Evolutionary conservation across 2,329 filamentous ascomycete genomes (phyloP).

Genomic region (Fusarium verticillioides): DNA sequence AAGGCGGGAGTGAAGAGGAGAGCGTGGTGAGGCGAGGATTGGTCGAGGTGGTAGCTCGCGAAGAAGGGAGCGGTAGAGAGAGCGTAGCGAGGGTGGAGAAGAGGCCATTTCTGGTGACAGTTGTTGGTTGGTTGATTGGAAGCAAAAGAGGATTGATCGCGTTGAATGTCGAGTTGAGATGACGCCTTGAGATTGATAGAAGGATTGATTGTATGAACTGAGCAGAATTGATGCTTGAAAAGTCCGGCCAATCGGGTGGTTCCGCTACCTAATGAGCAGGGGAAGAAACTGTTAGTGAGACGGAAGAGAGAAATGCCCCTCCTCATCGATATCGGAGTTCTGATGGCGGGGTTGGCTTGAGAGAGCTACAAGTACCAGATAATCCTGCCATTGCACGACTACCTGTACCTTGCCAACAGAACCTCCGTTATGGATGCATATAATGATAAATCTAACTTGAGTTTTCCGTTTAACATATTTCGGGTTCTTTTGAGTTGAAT

Average conservation of each 20-base stretch:
- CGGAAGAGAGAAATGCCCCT: constrained; percentile 30
- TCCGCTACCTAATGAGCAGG: constrained; percentile 6
- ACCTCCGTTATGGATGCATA: neutral
- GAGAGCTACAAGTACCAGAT: neutral
- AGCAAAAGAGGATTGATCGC: neutral
- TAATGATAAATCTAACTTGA: neutral
- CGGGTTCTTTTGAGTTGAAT: no score
- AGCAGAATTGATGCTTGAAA: constrained; percentile 27
- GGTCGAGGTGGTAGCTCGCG: constrained; percentile 85
- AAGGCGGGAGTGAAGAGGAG: constrained; percentile 56
- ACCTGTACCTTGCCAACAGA: neutral
- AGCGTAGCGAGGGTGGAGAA: constrained; percentile 67
- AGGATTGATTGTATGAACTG: neutral
- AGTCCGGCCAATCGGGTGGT: constrained; percentile 27
- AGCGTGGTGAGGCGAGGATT: constrained; percentile 65
- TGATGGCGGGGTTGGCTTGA: constrained; percentile 29
- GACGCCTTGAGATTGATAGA: constrained; percentile 12
- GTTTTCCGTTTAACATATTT: neutral
- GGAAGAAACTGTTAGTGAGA: constrained; percentile 27
- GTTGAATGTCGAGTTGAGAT: neutral
- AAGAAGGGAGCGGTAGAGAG: constrained; percentile 87
- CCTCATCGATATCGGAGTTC: constrained; percentile 27
- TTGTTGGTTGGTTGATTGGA: neutral
- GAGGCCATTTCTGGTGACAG: constrained; percentile 46
- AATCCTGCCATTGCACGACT: neutral